phyloP scores from a whole-genome alignment of 2,329 filamentous ascomycete species.

The Epichloe coenophiala region DNA sequence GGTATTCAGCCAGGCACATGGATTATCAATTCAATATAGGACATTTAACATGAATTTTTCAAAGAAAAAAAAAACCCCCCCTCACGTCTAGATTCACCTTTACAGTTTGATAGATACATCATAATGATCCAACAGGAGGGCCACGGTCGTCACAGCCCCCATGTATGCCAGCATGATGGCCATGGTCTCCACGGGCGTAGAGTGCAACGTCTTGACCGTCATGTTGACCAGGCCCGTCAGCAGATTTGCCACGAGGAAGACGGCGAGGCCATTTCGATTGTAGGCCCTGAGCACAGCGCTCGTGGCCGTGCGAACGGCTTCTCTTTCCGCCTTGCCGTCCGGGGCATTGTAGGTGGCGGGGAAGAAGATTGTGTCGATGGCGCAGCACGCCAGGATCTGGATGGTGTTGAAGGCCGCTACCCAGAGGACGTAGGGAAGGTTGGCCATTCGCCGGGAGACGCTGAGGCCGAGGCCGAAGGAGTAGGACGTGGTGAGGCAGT shows the following conservation, averaged over 20 bases:
- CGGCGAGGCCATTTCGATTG: conserved; percentile 73
- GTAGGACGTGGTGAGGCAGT: conserved; percentile 54
- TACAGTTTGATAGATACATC: conserved; percentile 60
- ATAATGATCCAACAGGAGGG: conserved; percentile 50
- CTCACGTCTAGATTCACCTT: no score
- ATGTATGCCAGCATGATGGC: conserved; percentile 63
- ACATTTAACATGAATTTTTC: no score
- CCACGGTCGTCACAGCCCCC: conserved; percentile 50
- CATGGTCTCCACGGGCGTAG: conserved; percentile 52
- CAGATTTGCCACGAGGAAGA: conserved; percentile 82
- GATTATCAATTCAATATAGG: no score
- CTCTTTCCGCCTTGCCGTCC: conserved; percentile 42
- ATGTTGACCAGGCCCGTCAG: conserved; percentile 84
- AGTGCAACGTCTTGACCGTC: conserved; percentile 68
- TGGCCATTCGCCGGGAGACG: conserved; percentile 81
- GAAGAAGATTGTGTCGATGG: conserved; percentile 68
- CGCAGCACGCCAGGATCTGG: conserved; percentile 65
- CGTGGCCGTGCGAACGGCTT: conserved; percentile 55
- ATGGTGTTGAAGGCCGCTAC: conserved; percentile 74
- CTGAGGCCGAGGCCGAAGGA: conserved; percentile 56
- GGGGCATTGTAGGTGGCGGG: conserved; percentile 51
- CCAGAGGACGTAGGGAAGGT: conserved; percentile 89
- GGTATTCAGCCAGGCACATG: no score
- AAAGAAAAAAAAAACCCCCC: no score
- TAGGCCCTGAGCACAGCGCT: conserved; percentile 71